Base-by-base conservation (phyloP, 2,329 filamentous ascomycete genomes). In the Ophiocordyceps sinensis region DNA sequence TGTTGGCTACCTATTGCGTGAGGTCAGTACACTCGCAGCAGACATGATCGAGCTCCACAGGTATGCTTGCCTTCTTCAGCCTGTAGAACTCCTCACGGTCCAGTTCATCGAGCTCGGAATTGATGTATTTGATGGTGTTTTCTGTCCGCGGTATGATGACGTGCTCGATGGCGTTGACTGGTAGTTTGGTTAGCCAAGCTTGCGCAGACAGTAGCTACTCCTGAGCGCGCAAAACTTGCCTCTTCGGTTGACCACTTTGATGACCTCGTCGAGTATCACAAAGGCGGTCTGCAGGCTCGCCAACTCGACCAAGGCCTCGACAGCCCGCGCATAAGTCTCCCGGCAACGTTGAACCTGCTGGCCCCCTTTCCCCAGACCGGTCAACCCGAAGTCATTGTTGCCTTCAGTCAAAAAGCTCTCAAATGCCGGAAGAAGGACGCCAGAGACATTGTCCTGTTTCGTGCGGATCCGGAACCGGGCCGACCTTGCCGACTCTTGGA, bases 91-190 rank as follows among this genome's bases (percentile, higher is more conserved):
- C 91, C 61, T 96, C 91, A 69, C 91, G 78, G 64, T 96, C 93
- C 39, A 98, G 71, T 65, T 98, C 91, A 58, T 98, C 91, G 14
- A 98, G 75, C 61, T 98, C 91, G 1, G 89, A 94, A 66, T 96
- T 96, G 72, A 96, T 96, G 57, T 96, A 98, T 66, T 94, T 95
- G 69, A 98, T 98, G n/a, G 91, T 98, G 57, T 96, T 98, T 61
- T 98, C 91, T 13, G 91, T 98, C 50, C 91, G 76, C 12, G 91
- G 91, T 54, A 98, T 98, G 52, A 98, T 96, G 52, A 98, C 85
- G 61, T 93, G 84, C 63, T 91, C 85, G 55, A 96, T 95, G 43
- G 89, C 89, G 58, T 95, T 95, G 15, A 96, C 89, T 85, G 19
- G 2, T 17, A 28, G 44, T 37, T 47, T 41, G 10, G 14, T 47